phyloP scores from a whole-genome alignment of 2,329 filamentous ascomycete species.

The Aureobasidium sp. region DNA sequence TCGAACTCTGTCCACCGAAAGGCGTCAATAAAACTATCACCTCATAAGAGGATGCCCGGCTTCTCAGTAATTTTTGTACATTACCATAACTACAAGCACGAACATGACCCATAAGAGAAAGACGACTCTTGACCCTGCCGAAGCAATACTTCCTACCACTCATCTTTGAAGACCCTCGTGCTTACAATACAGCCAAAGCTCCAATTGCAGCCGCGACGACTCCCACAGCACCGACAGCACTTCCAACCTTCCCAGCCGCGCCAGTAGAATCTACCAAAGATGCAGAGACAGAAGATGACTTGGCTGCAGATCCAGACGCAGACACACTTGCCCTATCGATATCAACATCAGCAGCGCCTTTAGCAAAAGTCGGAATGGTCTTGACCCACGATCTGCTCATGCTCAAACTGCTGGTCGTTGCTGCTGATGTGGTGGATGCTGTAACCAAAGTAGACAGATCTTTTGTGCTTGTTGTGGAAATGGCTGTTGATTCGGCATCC shows the following conservation, averaged over 20 bases:
- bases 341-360: conserved; percentile 21
- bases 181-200: not conserved
- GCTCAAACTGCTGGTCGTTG: not conserved
- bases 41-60: not conserved
- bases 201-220: not conserved
- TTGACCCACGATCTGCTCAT: conserved; percentile 10
- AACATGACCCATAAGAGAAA: not conserved
- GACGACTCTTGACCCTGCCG: not conserved
- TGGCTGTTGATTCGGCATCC: not conserved
- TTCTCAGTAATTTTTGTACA: not conserved
- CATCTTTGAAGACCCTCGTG: not conserved
- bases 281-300: not conserved
- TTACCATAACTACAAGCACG: not conserved
- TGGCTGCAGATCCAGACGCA: not conserved
- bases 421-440: not conserved
- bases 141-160: not conserved
- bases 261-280: not conserved
- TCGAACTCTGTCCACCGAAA: too few relatives aligned
- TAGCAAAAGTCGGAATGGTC: conserved; percentile 42
- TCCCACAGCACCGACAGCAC: too few relatives aligned
- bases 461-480: not conserved
- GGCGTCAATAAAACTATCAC: too few relatives aligned
- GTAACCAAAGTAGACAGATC: not conserved
- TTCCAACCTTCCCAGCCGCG: not conserved
- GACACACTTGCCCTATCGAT: not conserved